A percentile compares a stretch with the other conserved stretches of the same genome.
These are phyloP conservation scores for Clitopilus hobsonii DNA, from an alignment of 768 basidiomycete species.

Conservation along the genomic window DNA sequence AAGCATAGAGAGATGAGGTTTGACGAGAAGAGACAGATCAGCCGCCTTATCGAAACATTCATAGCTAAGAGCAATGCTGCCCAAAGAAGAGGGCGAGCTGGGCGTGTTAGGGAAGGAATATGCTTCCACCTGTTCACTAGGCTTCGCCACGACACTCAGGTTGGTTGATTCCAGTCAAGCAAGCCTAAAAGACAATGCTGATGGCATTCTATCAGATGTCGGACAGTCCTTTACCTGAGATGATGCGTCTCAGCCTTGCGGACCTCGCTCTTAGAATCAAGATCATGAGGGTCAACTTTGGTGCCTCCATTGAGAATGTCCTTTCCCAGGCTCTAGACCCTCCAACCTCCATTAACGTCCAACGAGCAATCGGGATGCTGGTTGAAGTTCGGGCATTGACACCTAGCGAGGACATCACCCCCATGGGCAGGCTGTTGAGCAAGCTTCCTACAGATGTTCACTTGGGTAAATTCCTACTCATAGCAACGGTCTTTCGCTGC, in stretches of 20 bases:
- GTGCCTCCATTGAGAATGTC: slow-evolving; percentile 84
- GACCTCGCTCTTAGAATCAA: slow-evolving; percentile 90
- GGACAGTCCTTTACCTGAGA: slow-evolving; percentile 91
- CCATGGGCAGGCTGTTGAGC: slow-evolving; percentile 86
- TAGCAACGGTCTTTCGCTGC: slow-evolving; percentile 81
- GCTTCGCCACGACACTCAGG: slow-evolving; percentile 76
- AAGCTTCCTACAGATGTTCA: slow-evolving; percentile 95
- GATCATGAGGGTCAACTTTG: slow-evolving; percentile 88
- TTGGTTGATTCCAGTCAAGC: slow-evolving; percentile 10
- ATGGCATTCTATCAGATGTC: slow-evolving; percentile 52
- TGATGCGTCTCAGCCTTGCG: slow-evolving; percentile 88
- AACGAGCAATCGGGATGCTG: slow-evolving; percentile 84
- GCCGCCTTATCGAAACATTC: slow-evolving; percentile 86
- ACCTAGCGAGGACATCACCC: slow-evolving; percentile 82
- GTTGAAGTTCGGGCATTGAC: slow-evolving; percentile 93
- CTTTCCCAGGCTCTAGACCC: slow-evolving; percentile 87
- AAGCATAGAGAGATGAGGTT: slow-evolving; percentile 96
- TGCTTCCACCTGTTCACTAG: slow-evolving; percentile 97
- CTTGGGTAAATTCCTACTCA: slow-evolving; percentile 87
- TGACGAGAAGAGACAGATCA: slow-evolving; percentile 96
- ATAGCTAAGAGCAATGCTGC: slow-evolving; percentile 89
- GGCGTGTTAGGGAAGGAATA: slow-evolving; percentile 83
- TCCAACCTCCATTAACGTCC: slow-evolving; percentile 79
- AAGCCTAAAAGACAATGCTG: neutral
- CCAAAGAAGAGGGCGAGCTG: slow-evolving; percentile 86